A percentile compares a stretch with the other conserved stretches of the same genome.
These are phyloP conservation scores for Knoxia roxburghii DNA, from an alignment of 257 asterid genomes.

Conservation along the genomic window DNA sequence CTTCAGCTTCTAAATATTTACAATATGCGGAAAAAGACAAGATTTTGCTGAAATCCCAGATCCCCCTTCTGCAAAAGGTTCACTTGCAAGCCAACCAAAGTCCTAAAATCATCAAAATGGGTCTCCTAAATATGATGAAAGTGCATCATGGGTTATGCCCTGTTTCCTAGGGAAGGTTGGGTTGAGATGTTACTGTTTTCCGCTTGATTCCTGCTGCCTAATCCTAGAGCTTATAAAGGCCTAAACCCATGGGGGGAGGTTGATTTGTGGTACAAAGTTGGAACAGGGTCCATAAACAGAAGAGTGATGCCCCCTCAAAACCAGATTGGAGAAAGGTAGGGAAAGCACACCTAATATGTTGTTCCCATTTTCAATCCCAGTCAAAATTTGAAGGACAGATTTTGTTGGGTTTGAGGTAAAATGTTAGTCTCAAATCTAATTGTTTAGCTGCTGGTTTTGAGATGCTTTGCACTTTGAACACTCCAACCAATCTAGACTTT, in stretches of 20 bases:
- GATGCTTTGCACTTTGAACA: conserved; percentile 25
- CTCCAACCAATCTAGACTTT: conserved; percentile 15
- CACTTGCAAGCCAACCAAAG: conserved; percentile 33
- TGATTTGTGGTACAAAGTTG: conserved; percentile 3
- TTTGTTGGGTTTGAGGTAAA: conserved; percentile 39
- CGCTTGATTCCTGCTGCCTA: conserved; percentile 2
- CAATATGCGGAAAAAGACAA: conserved; percentile 28
- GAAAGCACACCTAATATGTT: conserved; percentile 28
- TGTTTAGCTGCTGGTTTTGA: conserved; percentile 30
- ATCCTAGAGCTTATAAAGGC: conserved; percentile 20
- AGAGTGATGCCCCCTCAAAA: conserved; percentile 15
- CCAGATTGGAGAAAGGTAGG: conserved; percentile 21
- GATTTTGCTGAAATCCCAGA: conserved; percentile 43
- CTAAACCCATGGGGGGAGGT: conserved; percentile 17
- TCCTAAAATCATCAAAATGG: conserved; percentile 38
- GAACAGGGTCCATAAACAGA: conserved; percentile 6
- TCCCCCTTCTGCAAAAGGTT: conserved; percentile 27
- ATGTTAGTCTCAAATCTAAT: conserved; percentile 44
- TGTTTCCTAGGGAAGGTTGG: background rate
- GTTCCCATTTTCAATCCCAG: conserved; percentile 13
- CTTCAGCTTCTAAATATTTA: conserved; percentile 19
- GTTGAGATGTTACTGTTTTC: conserved; percentile 1
- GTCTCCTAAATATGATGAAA: conserved; percentile 33
- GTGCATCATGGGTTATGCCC: conserved; percentile 22
- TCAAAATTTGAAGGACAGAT: conserved; percentile 5